Percentiles rank a stretch among this genome's conserved stretches.
Conservation (phyloP, 768 basidiomycete species). For the Suillus subluteus region DNA sequence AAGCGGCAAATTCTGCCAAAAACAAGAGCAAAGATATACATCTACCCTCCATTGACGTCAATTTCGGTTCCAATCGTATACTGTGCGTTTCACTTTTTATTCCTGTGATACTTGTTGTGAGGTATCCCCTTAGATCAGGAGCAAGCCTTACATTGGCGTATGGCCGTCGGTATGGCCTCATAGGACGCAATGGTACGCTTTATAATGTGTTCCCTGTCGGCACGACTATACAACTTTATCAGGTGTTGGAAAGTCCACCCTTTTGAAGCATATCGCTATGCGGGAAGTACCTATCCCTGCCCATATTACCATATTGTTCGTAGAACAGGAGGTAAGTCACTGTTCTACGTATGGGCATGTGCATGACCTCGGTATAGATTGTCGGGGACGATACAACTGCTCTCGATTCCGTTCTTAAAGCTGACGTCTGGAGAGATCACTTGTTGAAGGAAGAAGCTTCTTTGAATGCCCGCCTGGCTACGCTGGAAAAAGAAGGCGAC, state of each 20-base stretch:
- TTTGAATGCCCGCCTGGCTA: slow-evolving; percentile 72
- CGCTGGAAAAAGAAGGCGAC: slow-evolving; percentile 74
- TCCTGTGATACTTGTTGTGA: neutral
- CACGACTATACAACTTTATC: slow-evolving; percentile 10
- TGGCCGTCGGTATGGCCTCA: slow-evolving; percentile 89
- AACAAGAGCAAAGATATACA: slow-evolving; percentile 99
- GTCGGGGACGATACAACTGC: slow-evolving; percentile 92
- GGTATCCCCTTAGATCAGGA: slow-evolving; percentile 57
- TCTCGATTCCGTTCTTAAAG: slow-evolving; percentile 94
- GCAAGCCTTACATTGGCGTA: slow-evolving; percentile 87
- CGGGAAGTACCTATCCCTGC: slow-evolving; percentile 92
- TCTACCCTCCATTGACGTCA: slow-evolving; percentile 93
- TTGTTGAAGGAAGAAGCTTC: slow-evolving; percentile 81
- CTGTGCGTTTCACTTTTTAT: slow-evolving; percentile 51
- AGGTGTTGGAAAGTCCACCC: slow-evolving; percentile 96
- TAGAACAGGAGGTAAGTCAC: slow-evolving; percentile 87
- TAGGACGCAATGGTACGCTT: slow-evolving; percentile 76
- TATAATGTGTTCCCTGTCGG: neutral
- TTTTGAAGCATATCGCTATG: slow-evolving; percentile 92
- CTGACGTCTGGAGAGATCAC: slow-evolving; percentile 98
- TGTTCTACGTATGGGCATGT: neutral
- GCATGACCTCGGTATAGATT: slow-evolving; percentile 53
- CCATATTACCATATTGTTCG: slow-evolving; percentile 96
- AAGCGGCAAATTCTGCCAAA: slow-evolving; percentile 74
- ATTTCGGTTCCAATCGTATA: slow-evolving; percentile 93